phyloP scores from a whole-genome alignment of 108 stramenopile species.

The Schizochytrium sp. region DNA sequence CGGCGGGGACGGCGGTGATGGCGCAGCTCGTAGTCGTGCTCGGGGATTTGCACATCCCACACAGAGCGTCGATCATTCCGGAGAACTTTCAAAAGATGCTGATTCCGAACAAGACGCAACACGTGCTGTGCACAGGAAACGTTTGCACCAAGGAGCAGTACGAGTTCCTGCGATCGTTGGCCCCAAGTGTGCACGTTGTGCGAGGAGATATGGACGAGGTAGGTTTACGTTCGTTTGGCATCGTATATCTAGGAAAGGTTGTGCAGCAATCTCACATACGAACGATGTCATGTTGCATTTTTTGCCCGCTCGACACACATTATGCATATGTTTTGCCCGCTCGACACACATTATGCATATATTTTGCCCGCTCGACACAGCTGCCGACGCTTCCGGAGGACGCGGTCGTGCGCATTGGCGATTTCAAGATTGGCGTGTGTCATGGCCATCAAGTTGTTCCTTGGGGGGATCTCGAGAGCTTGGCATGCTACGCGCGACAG shows the following conservation, averaged over 20 bases:
- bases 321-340: too few relatives aligned
- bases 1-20: too few relatives aligned
- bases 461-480: conserved; percentile 62
- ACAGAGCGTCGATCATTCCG: conserved; percentile 73
- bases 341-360: too few relatives aligned
- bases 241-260: background rate
- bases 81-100: conserved; percentile 91
- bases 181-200: conserved; percentile 88
- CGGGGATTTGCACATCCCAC: conserved; percentile 89
- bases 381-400: conserved; percentile 65
- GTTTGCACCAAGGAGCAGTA: conserved; percentile 68
- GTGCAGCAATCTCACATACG: too few relatives aligned
- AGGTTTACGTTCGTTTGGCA: background rate
- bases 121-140: conserved; percentile 94
- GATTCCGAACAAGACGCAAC: conserved; percentile 95
- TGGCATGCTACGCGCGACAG: conserved; percentile 55
- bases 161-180: conserved; percentile 72
- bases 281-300: too few relatives aligned
- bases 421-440: conserved; percentile 83
- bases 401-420: conserved; percentile 73
- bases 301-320: too few relatives aligned
- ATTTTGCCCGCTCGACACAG: background rate
- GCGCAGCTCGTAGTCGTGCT: conserved; percentile 43
- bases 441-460: conserved; percentile 90
- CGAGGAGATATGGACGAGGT: conserved; percentile 75